Evolutionary conservation across 83 land plant genomes (phyloP), one percentile per base, ranked within the genome.

Genomic region (Picea abies): DNA sequence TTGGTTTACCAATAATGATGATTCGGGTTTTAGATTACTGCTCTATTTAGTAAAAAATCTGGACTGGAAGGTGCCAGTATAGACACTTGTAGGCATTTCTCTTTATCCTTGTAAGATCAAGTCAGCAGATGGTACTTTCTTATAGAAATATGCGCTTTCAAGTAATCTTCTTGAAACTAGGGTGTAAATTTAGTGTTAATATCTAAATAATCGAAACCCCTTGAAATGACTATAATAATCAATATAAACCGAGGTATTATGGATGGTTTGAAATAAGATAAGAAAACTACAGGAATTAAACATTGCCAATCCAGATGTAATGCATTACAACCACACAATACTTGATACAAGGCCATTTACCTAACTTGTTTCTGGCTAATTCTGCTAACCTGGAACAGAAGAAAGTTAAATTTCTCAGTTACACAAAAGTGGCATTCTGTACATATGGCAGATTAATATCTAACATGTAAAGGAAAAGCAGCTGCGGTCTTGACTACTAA

Each of bases 1-100:
- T 71, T 71, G 76, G 76, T 71, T 71, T 71, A 44, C 37, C 49
- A 39, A 71, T 71, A 71, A 71, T 71, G n/a, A 71, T 8, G 76
- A 22, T 39, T 71, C 76, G 10, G 76, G 67, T 71, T 39, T 71
- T n/a, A 39, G 49, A 39, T 39, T 56, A 56, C 8, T 41, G 3
- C 22, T 71, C 39, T 2, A 20, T 44, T 19, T 71, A 39, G 37
- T 71, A 19, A 71, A 44, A 37, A 37, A n/a, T 44, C 1, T 71
- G 49, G 8, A 39, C n/a, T 71, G 76, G 8, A 71, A 71, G n/a
- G n/a, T 71, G 49, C n/a, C n/a, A 20, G 76, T 20, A 12, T n/a
- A 35, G 49, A 6, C 58, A 68, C 39, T 68, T 35, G 17, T 32
- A 35, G 39, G 72, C 35, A 68, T 68, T 35, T 32, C 16, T 29